Percentiles rank a stretch among this genome's conserved stretches.
These are phyloP conservation scores for Ophiostoma sp. DNA, from an alignment of 2,329 filamentous ascomycete species.

Conservation along the genomic window DNA sequence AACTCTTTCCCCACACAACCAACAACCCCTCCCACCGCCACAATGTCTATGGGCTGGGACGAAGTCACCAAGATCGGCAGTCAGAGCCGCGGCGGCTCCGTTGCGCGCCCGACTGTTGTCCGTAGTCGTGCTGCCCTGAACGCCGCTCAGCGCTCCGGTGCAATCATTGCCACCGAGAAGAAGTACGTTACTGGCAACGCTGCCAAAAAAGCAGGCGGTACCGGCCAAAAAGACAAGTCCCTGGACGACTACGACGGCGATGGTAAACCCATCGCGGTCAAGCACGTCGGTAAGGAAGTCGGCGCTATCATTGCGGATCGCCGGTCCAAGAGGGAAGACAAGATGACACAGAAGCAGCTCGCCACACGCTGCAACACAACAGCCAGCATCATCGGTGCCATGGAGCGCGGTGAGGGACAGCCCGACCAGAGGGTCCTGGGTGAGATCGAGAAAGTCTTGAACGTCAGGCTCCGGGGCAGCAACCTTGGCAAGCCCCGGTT, in stretches of 20 bases:
- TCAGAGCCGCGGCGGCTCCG: conserved; percentile 64
- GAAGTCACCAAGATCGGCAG: conserved; percentile 86
- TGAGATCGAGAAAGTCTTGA: conserved; percentile 76
- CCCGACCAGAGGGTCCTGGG: conserved; percentile 80
- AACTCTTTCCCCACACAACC: neutral
- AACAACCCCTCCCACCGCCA: conserved; percentile 40
- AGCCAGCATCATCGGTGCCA: conserved; percentile 70
- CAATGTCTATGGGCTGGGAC: conserved; percentile 74
- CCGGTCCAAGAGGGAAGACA: conserved; percentile 76
- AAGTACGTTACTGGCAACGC: conserved; percentile 73
- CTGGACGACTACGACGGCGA: conserved; percentile 95
- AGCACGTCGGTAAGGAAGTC: conserved; percentile 76
- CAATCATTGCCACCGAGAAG: conserved; percentile 82
- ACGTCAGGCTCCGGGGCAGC: conserved; percentile 77
- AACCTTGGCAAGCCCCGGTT: conserved; percentile 76
- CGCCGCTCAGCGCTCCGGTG: conserved; percentile 76
- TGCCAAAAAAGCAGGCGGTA: conserved; percentile 52
- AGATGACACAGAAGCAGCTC: conserved; percentile 89
- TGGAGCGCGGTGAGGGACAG: conserved; percentile 71
- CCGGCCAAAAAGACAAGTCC: conserved; percentile 66
- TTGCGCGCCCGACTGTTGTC: conserved; percentile 77
- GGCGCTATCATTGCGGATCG: conserved; percentile 76
- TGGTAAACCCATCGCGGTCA: conserved; percentile 66
- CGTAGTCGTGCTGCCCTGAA: conserved; percentile 79
- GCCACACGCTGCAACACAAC: conserved; percentile 89